Evolutionary conservation across 2,329 filamentous ascomycete genomes (phyloP), one percentile per base, ranked within the genome.

Genomic region (Pseudofabraea citricarpa): DNA sequence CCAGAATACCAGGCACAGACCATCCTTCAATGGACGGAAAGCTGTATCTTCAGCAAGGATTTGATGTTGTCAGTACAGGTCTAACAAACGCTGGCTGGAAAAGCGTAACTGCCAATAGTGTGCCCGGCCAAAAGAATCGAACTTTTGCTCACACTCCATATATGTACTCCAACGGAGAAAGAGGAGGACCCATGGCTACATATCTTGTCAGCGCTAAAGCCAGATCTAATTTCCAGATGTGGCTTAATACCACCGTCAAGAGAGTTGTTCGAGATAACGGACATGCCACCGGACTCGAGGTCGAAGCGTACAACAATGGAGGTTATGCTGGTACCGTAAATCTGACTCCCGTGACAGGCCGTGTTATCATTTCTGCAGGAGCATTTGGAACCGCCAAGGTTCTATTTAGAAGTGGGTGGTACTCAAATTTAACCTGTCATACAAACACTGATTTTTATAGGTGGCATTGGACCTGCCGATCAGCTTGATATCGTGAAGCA

Each of bases 371-470:
- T 23, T 76, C 84, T 15, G 77, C 81, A 1, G 85, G 85, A 37
- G 69, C 83, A 1, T 85, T 88, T 49, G 81, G 81, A n/a, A 81
- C 81, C 2, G 71, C 82, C 12, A 85, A 85, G 63, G 66, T 87
- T 38, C 71, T 87, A 3, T 69, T 85, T 62, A 73, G 81, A 53
- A 82, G 77, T 40, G 27, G 27, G 6, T n/a, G n/a, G n/a, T n/a
- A n/a, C n/a, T n/a, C n/a, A n/a, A n/a, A n/a, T n/a, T n/a, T n/a
- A n/a, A n/a, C n/a, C n/a, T n/a, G n/a, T n/a, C n/a, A n/a, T n/a
- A 32, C 29, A 32, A 8, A 56, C 55, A 21, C 67, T 89, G 37
- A 72, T 88, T 2, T 71, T 86, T 63, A 73, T 82, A 55, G 83
- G 78, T 64, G 81, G 84, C 15, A 52, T 87, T 85, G 50, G 85